Conservation (phyloP, 441 rosid species). For the Flueggea neowawraea region DNA sequence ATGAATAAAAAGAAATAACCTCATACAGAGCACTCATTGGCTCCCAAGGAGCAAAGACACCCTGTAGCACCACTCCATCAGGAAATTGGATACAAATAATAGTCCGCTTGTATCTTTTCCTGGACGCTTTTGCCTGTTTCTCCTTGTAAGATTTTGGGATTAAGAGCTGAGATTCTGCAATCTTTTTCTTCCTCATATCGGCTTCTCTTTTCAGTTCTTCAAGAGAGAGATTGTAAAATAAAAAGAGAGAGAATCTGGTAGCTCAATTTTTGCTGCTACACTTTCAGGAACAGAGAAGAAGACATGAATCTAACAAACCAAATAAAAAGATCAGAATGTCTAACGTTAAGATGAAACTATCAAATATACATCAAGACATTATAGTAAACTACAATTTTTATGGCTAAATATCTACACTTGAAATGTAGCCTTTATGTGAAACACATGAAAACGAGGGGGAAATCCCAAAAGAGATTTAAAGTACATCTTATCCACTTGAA, state of each 20-base stretch:
- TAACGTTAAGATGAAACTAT: too few relatives aligned
- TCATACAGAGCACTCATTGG: conserved; percentile 68
- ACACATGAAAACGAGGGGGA: too few relatives aligned
- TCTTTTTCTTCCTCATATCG: conserved; percentile 76
- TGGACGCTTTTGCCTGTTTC: conserved; percentile 78
- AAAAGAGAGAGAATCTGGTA: conserved; percentile 94
- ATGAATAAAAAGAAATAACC: conserved; percentile 33
- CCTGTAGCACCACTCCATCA: conserved; percentile 91
- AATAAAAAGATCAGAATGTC: conserved; percentile 3
- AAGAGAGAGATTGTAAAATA: conserved; percentile 69
- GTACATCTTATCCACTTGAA: too few relatives aligned
- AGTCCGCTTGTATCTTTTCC: conserved; percentile 57
- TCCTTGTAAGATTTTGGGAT: conserved; percentile 85
- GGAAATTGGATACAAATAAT: conserved; percentile 82
- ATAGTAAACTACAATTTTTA: too few relatives aligned
- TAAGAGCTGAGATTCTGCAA: conserved; percentile 83
- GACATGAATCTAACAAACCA: conserved; percentile 49
- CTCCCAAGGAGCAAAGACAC: conserved; percentile 88
- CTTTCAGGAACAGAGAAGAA: conserved; percentile 84
- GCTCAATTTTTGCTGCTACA: conserved; percentile 74
- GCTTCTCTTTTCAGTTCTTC: conserved; percentile 81
- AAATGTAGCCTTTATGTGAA: too few relatives aligned
- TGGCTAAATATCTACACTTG: too few relatives aligned
- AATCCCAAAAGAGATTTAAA: too few relatives aligned
- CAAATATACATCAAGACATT: too few relatives aligned